Percentiles rank a stretch among this genome's conserved stretches.
phyloP scores from a whole-genome alignment of 164 flowering plant genomes.

The Vitis cinerea region DNA sequence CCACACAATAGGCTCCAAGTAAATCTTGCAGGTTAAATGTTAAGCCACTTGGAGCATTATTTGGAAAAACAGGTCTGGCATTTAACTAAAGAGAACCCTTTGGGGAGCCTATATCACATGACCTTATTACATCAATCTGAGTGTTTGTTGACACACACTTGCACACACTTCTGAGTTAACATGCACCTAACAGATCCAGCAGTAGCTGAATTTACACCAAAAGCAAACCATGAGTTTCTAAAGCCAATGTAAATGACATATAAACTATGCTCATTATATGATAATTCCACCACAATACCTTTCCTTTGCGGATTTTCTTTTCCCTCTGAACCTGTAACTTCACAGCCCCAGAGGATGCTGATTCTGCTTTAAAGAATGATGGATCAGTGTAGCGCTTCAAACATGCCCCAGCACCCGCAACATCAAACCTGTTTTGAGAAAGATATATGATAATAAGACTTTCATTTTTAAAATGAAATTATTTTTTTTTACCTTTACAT shows the following conservation, averaged over 20 bases:
- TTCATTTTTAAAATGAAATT: neutral
- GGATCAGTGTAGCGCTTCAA: slow-evolving; percentile 96
- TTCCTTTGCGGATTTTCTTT: slow-evolving; percentile 63
- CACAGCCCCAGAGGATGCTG: slow-evolving; percentile 30
- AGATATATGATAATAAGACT: neutral
- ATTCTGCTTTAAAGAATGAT: slow-evolving; percentile 73
- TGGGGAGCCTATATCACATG: neutral
- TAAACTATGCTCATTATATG: neutral
- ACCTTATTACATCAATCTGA: neutral
- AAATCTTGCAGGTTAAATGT: neutral
- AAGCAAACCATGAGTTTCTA: neutral
- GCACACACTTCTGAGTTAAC: no score
- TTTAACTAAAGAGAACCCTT: slow-evolving; percentile 3
- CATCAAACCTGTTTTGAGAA: slow-evolving; percentile 67
- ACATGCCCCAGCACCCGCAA: slow-evolving; percentile 98
- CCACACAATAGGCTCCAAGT: neutral
- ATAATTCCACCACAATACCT: slow-evolving; percentile 44
- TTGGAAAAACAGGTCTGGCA: neutral
- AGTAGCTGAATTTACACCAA: neutral
- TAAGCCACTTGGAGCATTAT: neutral
- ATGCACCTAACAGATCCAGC: no score
- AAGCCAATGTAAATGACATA: neutral
- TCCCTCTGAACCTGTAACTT: slow-evolving; percentile 52
- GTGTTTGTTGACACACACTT: no score
- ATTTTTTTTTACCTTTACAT: no score